Evolutionary conservation across 2,329 filamentous ascomycete species (phyloP), one percentile per base, ranked within the genome.

Genomic region (Cercospora nicotianae): DNA sequence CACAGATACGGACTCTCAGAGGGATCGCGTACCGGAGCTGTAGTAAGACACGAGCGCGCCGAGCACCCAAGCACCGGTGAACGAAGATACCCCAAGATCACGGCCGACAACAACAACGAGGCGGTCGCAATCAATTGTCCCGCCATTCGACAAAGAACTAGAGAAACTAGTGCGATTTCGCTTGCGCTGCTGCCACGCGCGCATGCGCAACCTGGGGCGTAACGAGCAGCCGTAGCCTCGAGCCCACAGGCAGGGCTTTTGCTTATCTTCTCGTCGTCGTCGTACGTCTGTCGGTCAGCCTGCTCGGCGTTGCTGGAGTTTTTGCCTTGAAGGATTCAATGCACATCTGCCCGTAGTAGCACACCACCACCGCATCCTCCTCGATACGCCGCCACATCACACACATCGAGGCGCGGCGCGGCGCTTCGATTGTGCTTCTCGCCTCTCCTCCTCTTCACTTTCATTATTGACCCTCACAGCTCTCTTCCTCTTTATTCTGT

Each of bases 351-450:
- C 13, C 18, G 18, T 20, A 51, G 45, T 48, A 51, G 45, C 45
- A 23, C 45, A 51, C 45, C 45, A 51, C 45, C 45, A 23, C 45
- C 45, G 18, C 45, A 42, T 51, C 65, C 26, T 31, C 51, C 42
- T 18, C 48, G 20, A 63, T 48, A n/a, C 65, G 59, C 45, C 64
- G 60, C 65, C 51, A 60, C 65, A 55, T 60, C 63, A 53, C 39
- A 6, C 16, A 10, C 18, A 16, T 30, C 36, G 36, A 42, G 36
- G 36, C 45, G 45, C 42, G n/a, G 42, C 42, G 42, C 42, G 42
- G 42, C 42, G 42, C 42, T 23, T 48, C 42, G 42, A 48, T 23
- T 23, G 42, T 48, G 42, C 42, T 48, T 48, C 42, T 23, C 18
- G 42, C 42, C 42, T 23, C 42, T 18, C 2, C 42, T 48, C 42